Base-by-base conservation (phyloP, 257 asterid genomes). In the Forsythia viridissima region DNA sequence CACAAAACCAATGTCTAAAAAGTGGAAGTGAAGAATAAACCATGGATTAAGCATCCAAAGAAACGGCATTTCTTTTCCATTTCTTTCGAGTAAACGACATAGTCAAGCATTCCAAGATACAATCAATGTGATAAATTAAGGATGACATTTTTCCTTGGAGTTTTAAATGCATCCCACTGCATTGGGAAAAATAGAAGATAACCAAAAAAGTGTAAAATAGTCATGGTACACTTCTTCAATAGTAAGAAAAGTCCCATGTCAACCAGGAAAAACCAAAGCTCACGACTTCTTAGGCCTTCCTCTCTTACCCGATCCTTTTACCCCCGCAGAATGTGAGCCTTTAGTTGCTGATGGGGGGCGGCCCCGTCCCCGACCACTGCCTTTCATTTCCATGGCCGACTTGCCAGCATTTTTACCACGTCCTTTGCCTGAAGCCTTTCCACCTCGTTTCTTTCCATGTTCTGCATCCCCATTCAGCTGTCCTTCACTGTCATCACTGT, bases 221-320 rank as follows among this genome's bases (percentile, higher is more conserved):
- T 39, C 76, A 70, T 46, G 16, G 77, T 78, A 88, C 82, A 78
- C 76, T 71, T 72, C 71, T 2, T 52, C 37, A 69, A 77, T 51
- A 8, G 30, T 30, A 75, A 42, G 52, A 75, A 38, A 80, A 51
- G 16, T 15, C 61, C 63, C 5, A 21, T 4, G 2, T 61, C 5
- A 24, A 24, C 24, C 24, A 24, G 24, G 24, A 79, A 51, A 72
- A 83, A 61, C 74, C 20, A 4, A 0, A 63, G 40, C 52, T 90
- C 81, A 87, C 40, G 89, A 43, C 77, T 90, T 91, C 84, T 79
- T 85, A 3, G 98, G 97, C 74, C 97, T 82, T 76, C 98, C 98
- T 74, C 97, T 85, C 86, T 80, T 86, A 21, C 97, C 96, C 0
- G 92, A 21, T 6, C 65, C 79, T 81, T 76, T 85, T 72, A 79